These are phyloP conservation scores for Psidium guajava DNA, from an alignment of 345 rosid genomes.

Conservation along the genomic window DNA sequence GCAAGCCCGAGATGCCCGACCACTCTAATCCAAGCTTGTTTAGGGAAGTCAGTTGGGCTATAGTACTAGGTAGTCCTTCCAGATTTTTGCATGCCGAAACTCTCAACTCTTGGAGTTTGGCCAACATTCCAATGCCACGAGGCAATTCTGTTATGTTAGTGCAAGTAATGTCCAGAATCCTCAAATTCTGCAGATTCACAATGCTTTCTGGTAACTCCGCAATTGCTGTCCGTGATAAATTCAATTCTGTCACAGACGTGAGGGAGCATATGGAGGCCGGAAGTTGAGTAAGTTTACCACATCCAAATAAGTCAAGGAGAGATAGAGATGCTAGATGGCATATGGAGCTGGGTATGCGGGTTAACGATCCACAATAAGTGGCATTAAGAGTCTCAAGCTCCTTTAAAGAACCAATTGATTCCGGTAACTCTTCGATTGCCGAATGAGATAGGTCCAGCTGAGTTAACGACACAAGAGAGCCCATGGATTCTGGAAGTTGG, in stretches of 20 bases:
- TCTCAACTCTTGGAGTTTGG: background rate
- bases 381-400: background rate
- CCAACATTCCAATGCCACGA: background rate
- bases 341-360: background rate
- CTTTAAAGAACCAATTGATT: background rate
- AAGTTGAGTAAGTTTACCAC: background rate
- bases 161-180: background rate
- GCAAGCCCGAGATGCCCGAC: background rate
- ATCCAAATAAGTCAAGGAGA: background rate
- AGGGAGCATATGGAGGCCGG: background rate
- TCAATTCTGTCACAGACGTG: background rate
- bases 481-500: background rate
- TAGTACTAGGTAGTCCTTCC: background rate
- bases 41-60: background rate
- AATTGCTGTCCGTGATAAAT: background rate
- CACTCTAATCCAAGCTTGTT: too few species aligned
- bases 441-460: background rate
- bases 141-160: background rate
- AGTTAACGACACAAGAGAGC: background rate
- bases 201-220: background rate
- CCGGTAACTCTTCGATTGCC: background rate
- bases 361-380: fast-evolving
- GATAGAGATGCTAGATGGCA: background rate
- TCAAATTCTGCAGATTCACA: background rate
- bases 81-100: background rate